These are phyloP conservation scores for Cryptosporidium tyzzeri DNA, from an alignment of 169 alveolate species.

Conservation along the genomic window DNA sequence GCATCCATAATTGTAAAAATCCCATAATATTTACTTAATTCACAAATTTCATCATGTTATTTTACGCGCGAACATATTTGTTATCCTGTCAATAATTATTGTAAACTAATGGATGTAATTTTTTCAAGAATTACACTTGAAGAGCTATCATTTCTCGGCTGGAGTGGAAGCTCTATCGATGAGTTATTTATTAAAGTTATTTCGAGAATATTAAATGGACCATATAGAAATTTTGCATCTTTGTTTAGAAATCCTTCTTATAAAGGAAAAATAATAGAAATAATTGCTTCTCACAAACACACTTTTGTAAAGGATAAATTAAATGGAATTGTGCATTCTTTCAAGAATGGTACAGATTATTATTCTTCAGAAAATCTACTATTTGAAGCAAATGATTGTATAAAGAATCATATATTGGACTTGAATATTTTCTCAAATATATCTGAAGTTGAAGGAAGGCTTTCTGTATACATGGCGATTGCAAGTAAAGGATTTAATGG, in stretches of 20 bases:
- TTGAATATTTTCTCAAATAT: conserved; percentile 53
- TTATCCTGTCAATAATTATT: neutral
- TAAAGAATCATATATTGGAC: conserved; percentile 33
- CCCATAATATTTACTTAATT: neutral
- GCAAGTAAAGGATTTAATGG: conserved; percentile 65
- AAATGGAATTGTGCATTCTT: neutral
- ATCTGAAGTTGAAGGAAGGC: conserved; percentile 65
- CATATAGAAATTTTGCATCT: neutral
- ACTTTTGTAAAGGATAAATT: neutral
- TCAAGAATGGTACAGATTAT: neutral
- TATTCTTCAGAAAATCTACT: neutral
- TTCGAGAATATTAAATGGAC: neutral
- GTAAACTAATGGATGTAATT: conserved; percentile 25
- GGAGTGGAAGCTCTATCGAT: conserved; percentile 1
- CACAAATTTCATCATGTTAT: neutral
- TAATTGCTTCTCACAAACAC: conserved; percentile 1
- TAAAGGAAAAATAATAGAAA: conserved; percentile 2
- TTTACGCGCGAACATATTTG: neutral
- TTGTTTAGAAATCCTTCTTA: neutral
- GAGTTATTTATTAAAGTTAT: conserved; percentile 8
- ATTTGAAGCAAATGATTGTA: neutral
- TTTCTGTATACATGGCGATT: conserved; percentile 68
- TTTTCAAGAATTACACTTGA: conserved; percentile 55
- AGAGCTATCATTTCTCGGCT: conserved; percentile 38
- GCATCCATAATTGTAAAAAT: conserved; percentile 10